Conservation (phyloP, 2,329 filamentous ascomycete genomes). For the Colletotrichum theobromicola region DNA sequence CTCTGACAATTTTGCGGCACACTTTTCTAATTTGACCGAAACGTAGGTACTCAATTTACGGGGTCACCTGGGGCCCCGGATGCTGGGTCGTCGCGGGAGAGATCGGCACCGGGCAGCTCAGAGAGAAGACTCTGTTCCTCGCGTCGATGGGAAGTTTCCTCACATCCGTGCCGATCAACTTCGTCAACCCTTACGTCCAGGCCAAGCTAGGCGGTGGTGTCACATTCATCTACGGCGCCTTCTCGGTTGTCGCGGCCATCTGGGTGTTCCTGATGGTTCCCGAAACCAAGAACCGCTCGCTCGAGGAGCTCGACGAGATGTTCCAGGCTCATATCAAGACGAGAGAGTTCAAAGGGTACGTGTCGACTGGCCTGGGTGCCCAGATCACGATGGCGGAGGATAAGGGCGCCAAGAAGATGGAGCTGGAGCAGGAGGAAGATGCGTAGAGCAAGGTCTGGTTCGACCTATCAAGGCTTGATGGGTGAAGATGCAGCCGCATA, state of each 20-base stretch:
- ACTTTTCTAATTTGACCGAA: not conserved
- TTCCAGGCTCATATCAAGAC: constrained; percentile 15
- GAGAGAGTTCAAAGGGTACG: not conserved
- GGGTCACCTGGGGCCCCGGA: not conserved
- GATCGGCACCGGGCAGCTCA: constrained; percentile 16
- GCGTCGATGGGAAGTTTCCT: constrained; percentile 13
- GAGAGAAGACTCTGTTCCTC: constrained; percentile 19
- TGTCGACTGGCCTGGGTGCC: not conserved
- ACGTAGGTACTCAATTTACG: not conserved
- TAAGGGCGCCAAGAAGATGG: not conserved
- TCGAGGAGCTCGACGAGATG: constrained; percentile 26
- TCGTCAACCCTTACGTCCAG: constrained; percentile 24
- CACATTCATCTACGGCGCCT: constrained; percentile 26
- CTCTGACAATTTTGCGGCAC: not conserved
- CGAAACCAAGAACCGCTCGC: constrained; percentile 6
- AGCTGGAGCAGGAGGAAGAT: not conserved
- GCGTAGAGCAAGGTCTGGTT: not conserved
- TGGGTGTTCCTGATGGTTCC: constrained; percentile 17
- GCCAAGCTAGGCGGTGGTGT: constrained; percentile 23
- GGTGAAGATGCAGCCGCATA: not conserved
- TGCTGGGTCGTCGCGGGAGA: constrained; percentile 10
- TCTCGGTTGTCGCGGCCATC: constrained; percentile 22
- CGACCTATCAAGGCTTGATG: not conserved
- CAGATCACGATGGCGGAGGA: not conserved
- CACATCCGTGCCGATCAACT: constrained; percentile 16